phyloP scores from a whole-genome alignment of 164 flowering plant species.

The Stephania yunnanensis region DNA sequence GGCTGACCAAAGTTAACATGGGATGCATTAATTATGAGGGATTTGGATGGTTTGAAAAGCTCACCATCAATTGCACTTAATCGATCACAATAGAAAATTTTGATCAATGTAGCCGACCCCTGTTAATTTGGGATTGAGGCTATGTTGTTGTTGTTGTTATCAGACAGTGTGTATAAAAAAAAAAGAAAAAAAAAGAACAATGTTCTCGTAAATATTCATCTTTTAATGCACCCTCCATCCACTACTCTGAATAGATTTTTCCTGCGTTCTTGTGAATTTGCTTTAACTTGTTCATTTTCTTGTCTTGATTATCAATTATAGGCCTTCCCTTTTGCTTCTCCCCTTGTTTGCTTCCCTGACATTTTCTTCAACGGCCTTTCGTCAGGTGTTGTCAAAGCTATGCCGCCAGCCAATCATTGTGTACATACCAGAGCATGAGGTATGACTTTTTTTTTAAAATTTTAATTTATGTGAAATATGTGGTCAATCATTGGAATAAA shows the following conservation, averaged over 20 bases:
- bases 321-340: not conserved
- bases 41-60: too few species aligned
- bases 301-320: not conserved
- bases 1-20: too few species aligned
- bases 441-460: conserved; percentile 15
- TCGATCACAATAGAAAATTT: too few species aligned
- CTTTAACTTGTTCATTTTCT: not conserved
- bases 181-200: too few species aligned
- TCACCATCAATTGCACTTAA: too few species aligned
- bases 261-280: not conserved
- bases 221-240: too few species aligned
- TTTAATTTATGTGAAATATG: not conserved
- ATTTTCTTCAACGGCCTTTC: conserved; percentile 9
- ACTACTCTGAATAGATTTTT: not conserved
- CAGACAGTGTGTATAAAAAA: too few species aligned
- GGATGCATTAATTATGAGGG: too few species aligned
- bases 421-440: conserved; percentile 90
- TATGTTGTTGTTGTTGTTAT: too few species aligned
- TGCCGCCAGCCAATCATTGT: conserved; percentile 72
- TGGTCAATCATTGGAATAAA: not conserved
- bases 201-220: too few species aligned
- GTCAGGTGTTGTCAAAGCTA: conserved; percentile 78
- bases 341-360: not conserved
- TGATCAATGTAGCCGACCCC: too few species aligned
- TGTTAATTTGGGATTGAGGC: too few species aligned